Evolutionary conservation across 192 early-diverging fungal genomes (phyloP).

Genomic region (Dissophora ornata): DNA sequence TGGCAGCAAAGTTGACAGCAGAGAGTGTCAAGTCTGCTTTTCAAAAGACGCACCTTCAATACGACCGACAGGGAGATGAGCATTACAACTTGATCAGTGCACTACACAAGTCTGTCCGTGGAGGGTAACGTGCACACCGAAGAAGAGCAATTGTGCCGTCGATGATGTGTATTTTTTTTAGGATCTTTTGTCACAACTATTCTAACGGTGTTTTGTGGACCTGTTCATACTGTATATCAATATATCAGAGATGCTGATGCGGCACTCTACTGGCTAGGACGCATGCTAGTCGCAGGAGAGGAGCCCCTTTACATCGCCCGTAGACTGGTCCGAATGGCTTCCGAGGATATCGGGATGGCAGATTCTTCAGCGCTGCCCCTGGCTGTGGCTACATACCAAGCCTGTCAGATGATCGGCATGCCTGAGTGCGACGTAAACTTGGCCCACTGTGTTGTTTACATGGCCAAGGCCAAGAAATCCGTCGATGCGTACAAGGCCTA

Average conservation of each 20-base stretch:
- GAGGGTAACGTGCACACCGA: conserved; percentile 63
- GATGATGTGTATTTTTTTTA: neutral
- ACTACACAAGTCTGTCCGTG: conserved; percentile 90
- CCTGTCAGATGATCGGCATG: conserved; percentile 90
- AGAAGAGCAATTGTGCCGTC: too few relatives aligned
- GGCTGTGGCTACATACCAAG: conserved; percentile 81
- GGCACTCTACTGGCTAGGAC: conserved; percentile 88
- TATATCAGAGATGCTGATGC: conserved; percentile 75
- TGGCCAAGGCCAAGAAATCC: conserved; percentile 86
- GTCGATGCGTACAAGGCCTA: conserved; percentile 85
- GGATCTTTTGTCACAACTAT: too few relatives aligned
- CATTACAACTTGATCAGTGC: conserved; percentile 94
- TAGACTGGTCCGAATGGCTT: conserved; percentile 81
- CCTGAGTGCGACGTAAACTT: conserved; percentile 91
- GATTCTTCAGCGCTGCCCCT: conserved; percentile 81
- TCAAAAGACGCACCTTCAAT: conserved; percentile 83
- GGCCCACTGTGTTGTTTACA: conserved; percentile 81
- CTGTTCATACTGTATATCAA: too few relatives aligned
- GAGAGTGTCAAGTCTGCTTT: conserved; percentile 76
- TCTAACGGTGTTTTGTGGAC: too few relatives aligned
- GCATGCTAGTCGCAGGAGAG: conserved; percentile 91
- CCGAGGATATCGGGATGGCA: conserved; percentile 90
- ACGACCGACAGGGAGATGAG: conserved; percentile 87
- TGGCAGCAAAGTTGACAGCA: conserved; percentile 40
- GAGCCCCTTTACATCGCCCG: conserved; percentile 84